Percentiles rank a stretch among this genome's conserved stretches.
Evolutionary conservation across 768 basidiomycete genomes (phyloP).

Genomic region (Sarcomyxa edulis): DNA sequence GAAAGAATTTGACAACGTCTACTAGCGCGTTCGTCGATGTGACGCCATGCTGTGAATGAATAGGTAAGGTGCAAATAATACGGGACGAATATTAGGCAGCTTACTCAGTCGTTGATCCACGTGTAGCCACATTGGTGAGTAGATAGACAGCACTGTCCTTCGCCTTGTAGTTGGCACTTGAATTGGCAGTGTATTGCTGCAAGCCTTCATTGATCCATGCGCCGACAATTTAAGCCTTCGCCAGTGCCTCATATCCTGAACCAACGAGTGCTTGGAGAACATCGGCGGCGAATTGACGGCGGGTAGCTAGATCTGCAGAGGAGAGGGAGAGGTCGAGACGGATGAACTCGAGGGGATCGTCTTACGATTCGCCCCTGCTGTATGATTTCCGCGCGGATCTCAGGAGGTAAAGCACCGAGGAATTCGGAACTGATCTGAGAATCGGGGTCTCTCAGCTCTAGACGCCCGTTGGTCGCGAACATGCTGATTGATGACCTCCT

Average conservation of each 20-base stretch:
- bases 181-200: conserved; percentile 58
- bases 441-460: conserved; percentile 65
- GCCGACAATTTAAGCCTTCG: conserved; percentile 85
- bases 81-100: conserved; percentile 36
- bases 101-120: conserved; percentile 83
- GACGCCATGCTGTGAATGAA: conserved; percentile 77
- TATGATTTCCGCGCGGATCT: conserved; percentile 94
- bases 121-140: conserved; percentile 87
- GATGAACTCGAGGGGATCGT: conserved; percentile 94
- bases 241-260: conserved; percentile 73
- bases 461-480: conserved; percentile 87
- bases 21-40: conserved; percentile 90
- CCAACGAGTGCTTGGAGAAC: conserved; percentile 91
- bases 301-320: conserved; percentile 70
- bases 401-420: conserved; percentile 91
- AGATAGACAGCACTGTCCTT: conserved; percentile 94
- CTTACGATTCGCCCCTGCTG: conserved; percentile 99
- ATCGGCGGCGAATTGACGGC: conserved; percentile 90
- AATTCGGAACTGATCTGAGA: conserved; percentile 94
- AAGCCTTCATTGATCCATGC: conserved; percentile 80
- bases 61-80: neutral
- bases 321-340: conserved; percentile 77
- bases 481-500: conserved; percentile 96
- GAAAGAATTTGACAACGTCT: conserved; percentile 96
- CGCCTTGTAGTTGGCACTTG: conserved; percentile 69